A percentile compares a stretch with the other conserved stretches of the same genome.
phyloP scores from a whole-genome alignment of 805 yeast species.

The Groenewaldozyma salmanticensis region DNA sequence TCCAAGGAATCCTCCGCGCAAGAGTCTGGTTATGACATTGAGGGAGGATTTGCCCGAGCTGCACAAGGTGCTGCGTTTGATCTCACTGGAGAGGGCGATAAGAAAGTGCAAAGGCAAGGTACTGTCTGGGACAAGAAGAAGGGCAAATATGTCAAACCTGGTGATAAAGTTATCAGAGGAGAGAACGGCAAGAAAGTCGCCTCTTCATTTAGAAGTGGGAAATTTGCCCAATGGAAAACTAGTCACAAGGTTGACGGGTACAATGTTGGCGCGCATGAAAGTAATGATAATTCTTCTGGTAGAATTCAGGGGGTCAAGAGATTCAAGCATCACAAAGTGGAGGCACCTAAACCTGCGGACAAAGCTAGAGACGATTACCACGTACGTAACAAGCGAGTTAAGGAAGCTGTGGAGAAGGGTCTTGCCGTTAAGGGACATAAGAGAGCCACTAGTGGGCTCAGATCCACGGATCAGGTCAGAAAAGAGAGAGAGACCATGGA shows the following conservation, averaged over 20 bases:
- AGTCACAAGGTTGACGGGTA: slow-evolving; percentile 43
- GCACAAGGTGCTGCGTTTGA: slow-evolving; percentile 86
- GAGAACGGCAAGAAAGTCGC: slow-evolving; percentile 91
- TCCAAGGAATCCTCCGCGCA: slow-evolving; percentile 75
- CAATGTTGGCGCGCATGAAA: slow-evolving; percentile 48
- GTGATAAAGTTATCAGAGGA: slow-evolving; percentile 76
- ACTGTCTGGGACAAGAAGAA: slow-evolving; percentile 91
- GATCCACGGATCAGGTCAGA: slow-evolving; percentile 64
- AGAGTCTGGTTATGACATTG: slow-evolving; percentile 59
- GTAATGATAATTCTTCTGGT: slow-evolving; percentile 21
- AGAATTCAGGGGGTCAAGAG: slow-evolving; percentile 24
- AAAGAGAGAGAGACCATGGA: slow-evolving; percentile 63
- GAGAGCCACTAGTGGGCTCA: slow-evolving; percentile 34
- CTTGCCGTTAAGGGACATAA: slow-evolving; percentile 46
- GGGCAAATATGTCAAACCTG: slow-evolving; percentile 78
- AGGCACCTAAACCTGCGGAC: slow-evolving; percentile 89
- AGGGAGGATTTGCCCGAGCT: slow-evolving; percentile 55
- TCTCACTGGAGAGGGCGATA: slow-evolving; percentile 64
- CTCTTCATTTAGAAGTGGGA: slow-evolving; percentile 83
- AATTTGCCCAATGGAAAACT: slow-evolving; percentile 85
- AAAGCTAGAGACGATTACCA: slow-evolving; percentile 79
- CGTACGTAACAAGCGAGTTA: slow-evolving; percentile 71
- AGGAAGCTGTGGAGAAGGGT: slow-evolving; percentile 71
- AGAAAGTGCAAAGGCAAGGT: slow-evolving; percentile 50
- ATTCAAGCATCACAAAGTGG: slow-evolving; percentile 62